Base-by-base conservation (phyloP, 2,329 filamentous ascomycete species). In the Hymenoscyphus scutula region DNA sequence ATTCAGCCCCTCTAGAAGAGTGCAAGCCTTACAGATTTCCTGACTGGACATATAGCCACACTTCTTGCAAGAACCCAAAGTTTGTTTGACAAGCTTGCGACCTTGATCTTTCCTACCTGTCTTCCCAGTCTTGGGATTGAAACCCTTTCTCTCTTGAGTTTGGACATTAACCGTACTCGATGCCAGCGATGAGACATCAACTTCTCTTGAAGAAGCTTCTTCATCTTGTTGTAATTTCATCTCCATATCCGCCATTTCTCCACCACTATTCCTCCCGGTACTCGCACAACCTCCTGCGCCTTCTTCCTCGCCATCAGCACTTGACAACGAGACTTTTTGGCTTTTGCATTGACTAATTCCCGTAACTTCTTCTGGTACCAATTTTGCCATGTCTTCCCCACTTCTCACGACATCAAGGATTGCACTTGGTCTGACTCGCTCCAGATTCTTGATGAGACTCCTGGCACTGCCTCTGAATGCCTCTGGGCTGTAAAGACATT, bases 1-100 rank as follows among this genome's bases (percentile, higher is more conserved):
- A 74, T 99, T 99, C 56, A 99, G 76, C 0, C 90, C 91, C 70
- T 98, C 93, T 2, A 99, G 83, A 53, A 99, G 79, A 65, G 88
- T 89, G 74, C 95, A 99, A 0, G 95, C 95, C 77, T 99, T 96
- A 77, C 95, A 99, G 45, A 97, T 85, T 32, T 86, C 84, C 76
- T 99, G 95, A 70, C 93, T 97, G 1, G 95, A 97, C 76, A 99
- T 90, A 74, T 98, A 99, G 15, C 95, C 95, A 70, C 95, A 99
- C 59, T 86, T 88, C 72, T 89, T 85, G 73, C 95, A 99, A 67
- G 87, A 88, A 1, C 94, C 91, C 69, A 97, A 83, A 15, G 88
- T 87, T 75, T 94, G 91, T 71, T 85, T 83, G n/a, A 82, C 77
- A 11, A 77, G 65, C 66, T 77, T 78, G 57, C 72, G 64, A 15